phyloP scores from a whole-genome alignment of 2,329 filamentous ascomycete species.

The Geosmithia putterillii region DNA sequence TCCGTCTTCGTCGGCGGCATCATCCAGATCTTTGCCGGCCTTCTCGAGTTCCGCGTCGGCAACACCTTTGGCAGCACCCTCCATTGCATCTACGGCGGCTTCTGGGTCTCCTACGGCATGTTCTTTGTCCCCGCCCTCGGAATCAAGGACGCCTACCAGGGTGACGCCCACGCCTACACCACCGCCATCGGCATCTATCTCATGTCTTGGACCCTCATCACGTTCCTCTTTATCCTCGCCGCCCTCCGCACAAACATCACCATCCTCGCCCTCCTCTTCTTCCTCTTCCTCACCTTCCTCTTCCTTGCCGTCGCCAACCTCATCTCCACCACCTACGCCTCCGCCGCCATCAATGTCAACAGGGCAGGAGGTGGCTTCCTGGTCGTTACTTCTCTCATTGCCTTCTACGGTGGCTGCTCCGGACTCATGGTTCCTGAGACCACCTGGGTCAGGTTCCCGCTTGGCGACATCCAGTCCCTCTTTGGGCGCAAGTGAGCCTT shows the following conservation, averaged over 20 bases:
- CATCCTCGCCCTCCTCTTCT: conserved; percentile 45
- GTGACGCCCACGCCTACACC: conserved; percentile 25
- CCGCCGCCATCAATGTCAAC: conserved; percentile 29
- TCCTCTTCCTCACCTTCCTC: conserved; percentile 45
- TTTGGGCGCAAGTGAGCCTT: neutral
- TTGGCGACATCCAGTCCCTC: conserved; percentile 18
- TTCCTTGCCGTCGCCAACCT: conserved; percentile 47
- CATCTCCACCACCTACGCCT: conserved; percentile 20
- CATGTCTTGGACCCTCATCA: conserved; percentile 49
- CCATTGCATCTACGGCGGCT: conserved; percentile 47
- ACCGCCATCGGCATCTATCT: conserved; percentile 44
- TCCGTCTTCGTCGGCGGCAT: conserved; percentile 46
- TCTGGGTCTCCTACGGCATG: conserved; percentile 49
- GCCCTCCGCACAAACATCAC: conserved; percentile 45
- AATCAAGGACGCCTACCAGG: conserved; percentile 31
- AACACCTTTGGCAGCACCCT: conserved; percentile 52
- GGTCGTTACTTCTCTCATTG: conserved; percentile 19
- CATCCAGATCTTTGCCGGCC: conserved; percentile 56
- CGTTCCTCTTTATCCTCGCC: conserved; percentile 39
- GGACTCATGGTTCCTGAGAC: conserved; percentile 27
- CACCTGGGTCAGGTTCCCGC: conserved; percentile 25
- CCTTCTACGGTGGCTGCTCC: conserved; percentile 26
- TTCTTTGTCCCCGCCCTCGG: conserved; percentile 38
- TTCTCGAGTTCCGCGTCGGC: conserved; percentile 39
- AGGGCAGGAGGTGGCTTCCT: conserved; percentile 24